phyloP scores from a whole-genome alignment of 2,329 filamentous ascomycete species.

The Keithomyces neogunnii region DNA sequence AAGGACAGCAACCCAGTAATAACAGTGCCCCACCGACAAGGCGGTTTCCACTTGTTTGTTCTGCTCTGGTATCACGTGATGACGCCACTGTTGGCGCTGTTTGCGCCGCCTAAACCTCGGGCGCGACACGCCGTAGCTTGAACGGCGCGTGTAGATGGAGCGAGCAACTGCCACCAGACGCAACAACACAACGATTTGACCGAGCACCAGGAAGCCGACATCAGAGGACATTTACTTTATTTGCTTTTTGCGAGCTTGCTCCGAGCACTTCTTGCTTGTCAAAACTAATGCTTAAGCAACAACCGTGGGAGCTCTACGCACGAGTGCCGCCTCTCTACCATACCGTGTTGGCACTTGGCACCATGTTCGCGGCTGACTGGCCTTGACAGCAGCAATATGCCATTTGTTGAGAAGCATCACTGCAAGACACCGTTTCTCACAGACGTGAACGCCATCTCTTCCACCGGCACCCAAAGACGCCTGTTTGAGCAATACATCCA shows the following conservation, averaged over 20 bases:
- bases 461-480: constrained; percentile 4
- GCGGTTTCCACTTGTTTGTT: too few species aligned
- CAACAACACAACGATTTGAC: background rate
- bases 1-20: too few species aligned
- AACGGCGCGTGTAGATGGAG: background rate
- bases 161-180: background rate
- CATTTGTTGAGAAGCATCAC: constrained; percentile 15
- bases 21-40: too few species aligned
- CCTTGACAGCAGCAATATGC: constrained; percentile 14
- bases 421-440: constrained; percentile 7
- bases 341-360: background rate
- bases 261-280: background rate
- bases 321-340: background rate
- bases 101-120: constrained; percentile 12
- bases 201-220: background rate
- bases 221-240: background rate
- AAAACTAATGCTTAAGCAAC: background rate
- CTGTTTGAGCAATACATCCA: background rate
- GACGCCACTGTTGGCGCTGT: background rate
- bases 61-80: background rate
- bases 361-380: background rate
- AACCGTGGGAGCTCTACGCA: background rate
- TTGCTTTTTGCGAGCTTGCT: background rate
- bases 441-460: background rate
- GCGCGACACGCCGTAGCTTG: constrained; percentile 6